Base-by-base conservation (phyloP, 116 monocot species). In the Trichopus zeylanicus region DNA sequence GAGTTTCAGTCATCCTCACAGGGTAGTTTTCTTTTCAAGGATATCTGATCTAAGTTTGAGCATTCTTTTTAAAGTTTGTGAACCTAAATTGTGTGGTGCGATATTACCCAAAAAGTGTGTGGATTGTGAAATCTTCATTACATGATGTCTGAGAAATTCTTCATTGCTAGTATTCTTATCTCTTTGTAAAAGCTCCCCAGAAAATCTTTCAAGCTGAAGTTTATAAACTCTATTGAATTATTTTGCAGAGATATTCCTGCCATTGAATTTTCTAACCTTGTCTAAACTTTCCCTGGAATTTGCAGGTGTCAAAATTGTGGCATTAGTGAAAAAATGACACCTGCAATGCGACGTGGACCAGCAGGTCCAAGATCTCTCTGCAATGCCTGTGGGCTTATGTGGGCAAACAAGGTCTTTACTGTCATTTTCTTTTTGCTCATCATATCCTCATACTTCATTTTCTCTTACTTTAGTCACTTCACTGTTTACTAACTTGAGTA, bases 271-370 rank as follows among this genome's bases (percentile, higher is more conserved):
- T 23, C 62, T 21, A 56, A 49, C 52, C 53, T 6, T 60, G 26
- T 54, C 26, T 68, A 38, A 31, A 47, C 28, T 28, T 69, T 23
- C 13, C 39, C 16, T 80, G 37, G 5, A 42, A 48, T 34, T 18
- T 52, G 20, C 63, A 92, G 92, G 65, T 92, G 92, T 39, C 87
- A 81, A 59, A 84, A 92, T 69, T 87, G 92, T 70, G 92, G 88
- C 20, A 75, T 79, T 59, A 79, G 76, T 56, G 84, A 80, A 74
- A 84, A 83, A 13, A 67, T 66, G 46, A 92, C 92, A 58, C 92
- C 92, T 33, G 88, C 93, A 31, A 88, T 93, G 93, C 93, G 93
- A 13, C 88, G 88, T 62, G 88, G 88, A 32, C 93, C 93, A 38
- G 77, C 77, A 54, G 93, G 93, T 47, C 93, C 88, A 31, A 82